Evolutionary conservation across 768 basidiomycete genomes (phyloP), one percentile per base, ranked within the genome.

Genomic region (Fomitopsis pulvina): DNA sequence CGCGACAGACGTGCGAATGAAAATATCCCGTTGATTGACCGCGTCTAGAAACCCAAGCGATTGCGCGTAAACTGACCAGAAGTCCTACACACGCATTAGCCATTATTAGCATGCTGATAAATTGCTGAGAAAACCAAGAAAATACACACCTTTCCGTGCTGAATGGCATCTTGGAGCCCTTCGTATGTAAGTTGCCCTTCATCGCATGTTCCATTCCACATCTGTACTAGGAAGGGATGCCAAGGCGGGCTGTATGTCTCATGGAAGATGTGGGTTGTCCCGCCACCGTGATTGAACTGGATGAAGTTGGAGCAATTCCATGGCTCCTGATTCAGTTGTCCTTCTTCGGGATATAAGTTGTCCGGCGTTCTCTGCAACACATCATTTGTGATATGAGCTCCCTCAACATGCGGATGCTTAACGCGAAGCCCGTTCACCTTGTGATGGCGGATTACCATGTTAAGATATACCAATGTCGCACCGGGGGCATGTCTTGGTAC

Each of bases 181-280:
- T 56, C 73, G 0, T 57, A 55, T 7, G 75, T 77, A 42, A 77
- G 65, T 50, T 77, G 76, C 6, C 75, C 76, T 4, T 66, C 56
- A 51, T 75, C 72, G 52, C 75, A 77, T 3, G 73, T 70, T 18
- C 75, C 75, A n/a, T 68, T 56, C 75, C 76, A 77, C 5, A 77
- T 68, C 30, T 63, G 64, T 21, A 55, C 58, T 8, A 68, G 63
- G 54, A 75, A 77, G 1, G 76, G 76, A 45, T 77, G 75, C 62
- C 63, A 65, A 18, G 66, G 45, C 1, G 75, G 70, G 37, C 66
- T 67, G 29, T 51, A 47, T 1, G 67, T 70, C 47, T 70, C 49
- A 51, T 77, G 76, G 42, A 64, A 72, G 22, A 77, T 65, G 1
- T 60, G 63, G 2, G 66, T 57, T 1, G 65, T 64, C 10, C 67